These are phyloP conservation scores for Cladosporium sp. DNA, from an alignment of 2,329 filamentous ascomycete genomes.

Conservation along the genomic window DNA sequence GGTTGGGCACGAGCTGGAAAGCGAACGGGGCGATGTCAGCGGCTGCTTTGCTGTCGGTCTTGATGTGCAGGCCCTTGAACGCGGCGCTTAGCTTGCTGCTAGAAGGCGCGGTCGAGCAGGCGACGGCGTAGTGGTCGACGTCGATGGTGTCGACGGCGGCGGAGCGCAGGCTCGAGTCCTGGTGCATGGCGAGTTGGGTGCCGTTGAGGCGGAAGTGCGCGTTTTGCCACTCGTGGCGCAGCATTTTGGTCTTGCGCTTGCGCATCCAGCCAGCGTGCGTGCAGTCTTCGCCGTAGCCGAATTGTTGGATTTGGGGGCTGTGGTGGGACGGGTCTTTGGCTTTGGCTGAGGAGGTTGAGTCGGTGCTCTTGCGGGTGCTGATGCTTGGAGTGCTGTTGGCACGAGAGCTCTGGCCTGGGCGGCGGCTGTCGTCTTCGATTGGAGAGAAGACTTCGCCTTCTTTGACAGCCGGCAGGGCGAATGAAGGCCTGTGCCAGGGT, in stretches of 20 bases:
- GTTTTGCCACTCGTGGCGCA: conserved; percentile 91
- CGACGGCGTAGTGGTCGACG: conserved; percentile 85
- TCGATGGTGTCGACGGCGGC: conserved; percentile 78
- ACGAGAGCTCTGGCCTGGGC: conserved; percentile 14
- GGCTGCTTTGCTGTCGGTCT: conserved; percentile 43
- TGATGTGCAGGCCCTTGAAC: conserved; percentile 73
- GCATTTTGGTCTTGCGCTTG: conserved; percentile 84
- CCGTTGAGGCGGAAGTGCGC: conserved; percentile 81
- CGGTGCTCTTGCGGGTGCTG: conserved; percentile 25
- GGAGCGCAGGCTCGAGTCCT: conserved; percentile 52
- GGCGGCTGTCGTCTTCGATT: conserved; percentile 10
- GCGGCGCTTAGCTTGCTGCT: conserved; percentile 81
- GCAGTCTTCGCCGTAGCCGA: conserved; percentile 37
- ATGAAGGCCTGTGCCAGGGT: conserved; percentile 62
- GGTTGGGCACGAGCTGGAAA: conserved; percentile 78
- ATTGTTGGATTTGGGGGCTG: conserved; percentile 30
- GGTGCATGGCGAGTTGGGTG: conserved; percentile 66
- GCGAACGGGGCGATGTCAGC: conserved; percentile 64
- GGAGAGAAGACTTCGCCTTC: conserved; percentile 50
- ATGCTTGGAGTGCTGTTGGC: conserved; percentile 45
- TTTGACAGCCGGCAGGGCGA: conserved; percentile 68
- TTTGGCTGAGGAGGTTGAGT: conserved; percentile 25
- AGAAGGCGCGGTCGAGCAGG: conserved; percentile 74
- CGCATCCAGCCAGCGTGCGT: conserved; percentile 77
- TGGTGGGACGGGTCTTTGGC: conserved; percentile 35